Evolutionary conservation across 805 yeast genomes (phyloP), one percentile per base, ranked within the genome.

Genomic region (Yamadazyma tumulicola): DNA sequence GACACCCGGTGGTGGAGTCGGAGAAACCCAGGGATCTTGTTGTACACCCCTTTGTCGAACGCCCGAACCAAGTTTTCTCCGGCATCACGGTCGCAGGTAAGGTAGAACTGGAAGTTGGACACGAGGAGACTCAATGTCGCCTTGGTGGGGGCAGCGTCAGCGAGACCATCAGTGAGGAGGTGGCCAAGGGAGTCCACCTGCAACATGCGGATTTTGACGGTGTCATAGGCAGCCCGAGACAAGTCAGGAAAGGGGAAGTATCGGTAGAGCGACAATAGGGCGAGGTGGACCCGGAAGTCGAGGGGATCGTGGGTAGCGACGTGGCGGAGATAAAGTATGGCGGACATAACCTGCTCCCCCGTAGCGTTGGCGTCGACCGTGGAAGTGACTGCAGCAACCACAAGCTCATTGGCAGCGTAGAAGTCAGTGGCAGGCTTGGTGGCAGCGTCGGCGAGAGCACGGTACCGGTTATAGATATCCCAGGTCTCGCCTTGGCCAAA

Each of bases 101-200:
- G 59, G 50, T 84, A 85, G 35, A 84, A 68, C 1, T 64, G 52
- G 29, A 61, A 62, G 4, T 70, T 61, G 15, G 54, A 46, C 9
- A 63, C 42, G 23, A 59, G 40, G 22, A 44, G 47, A n/a, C 64
- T 51, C 6, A 77, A 46, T 17, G 63, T 59, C 2, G 55, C 48
- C 11, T 65, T 58, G 2, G 62, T 47, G 0, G 85, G 85, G 24
- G 51, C 54, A 13, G 18, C 27, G 8, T 24, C 19, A 6, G 39
- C 26, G 1, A 68, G 42, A 0, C 76, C 51, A 1, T 79, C 63
- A 17, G 67, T 45, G 18, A 36, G 20, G 7, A 68, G 57, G 42
- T 72, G 67, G 9, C 80, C 73, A 30, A 84, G 54, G 0, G 85
- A 74, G 49, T 89, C 96, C 32, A 71, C 65, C 57, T 91, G 97